Base-by-base conservation (phyloP, 441 rosid species). In the Pelargonium citronellum region DNA sequence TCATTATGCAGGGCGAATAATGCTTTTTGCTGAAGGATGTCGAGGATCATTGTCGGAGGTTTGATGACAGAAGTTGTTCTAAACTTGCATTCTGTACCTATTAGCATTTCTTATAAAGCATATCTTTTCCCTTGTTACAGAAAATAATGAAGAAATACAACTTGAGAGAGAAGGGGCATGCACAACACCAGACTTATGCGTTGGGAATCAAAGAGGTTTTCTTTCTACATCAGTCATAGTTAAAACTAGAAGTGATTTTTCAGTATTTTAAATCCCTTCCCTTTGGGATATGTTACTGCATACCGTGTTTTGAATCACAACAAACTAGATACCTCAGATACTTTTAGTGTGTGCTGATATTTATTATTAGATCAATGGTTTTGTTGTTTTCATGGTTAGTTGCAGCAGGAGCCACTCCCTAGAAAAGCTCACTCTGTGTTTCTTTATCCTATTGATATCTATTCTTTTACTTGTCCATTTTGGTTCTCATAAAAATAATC, bases 21-120 rank as follows among this genome's bases (percentile, higher is more conserved):
- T 89, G 20, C 84, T 94, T 73, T 78, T 94, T 57, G 96, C 96
- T 55, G 99, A 94, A 75, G 99, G 99, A 73, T 94, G 97, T 75
- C 89, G 99, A 71, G 99, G 99, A 80, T 94, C 99, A 67, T 80
- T 94, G 67, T 87, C 99, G 2, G 96, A 94, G 95, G 99, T 94
- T 72, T 77, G 87, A 47, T 63, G 67, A 69, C 69, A 65, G 68
- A 75, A 70, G 64, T 43, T 39, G 55, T 55, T 69, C 30, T 46
- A 71, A 66, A 46, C 71, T 58, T 46, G 37, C 19, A 22, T 65
- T 53, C 65, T 78, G 72, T 67, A 46, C 57, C 70, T n/a, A 19
- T 44, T 17, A 57, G 22, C n/a, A 16, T 34, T 64, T 41, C 58
- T 67, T 64, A 76, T 79, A 79, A 72, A 62, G 34, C 64, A 70